These are phyloP conservation scores for Juglanconis juglandina DNA, from an alignment of 2,329 filamentous ascomycete species.

Conservation along the genomic window DNA sequence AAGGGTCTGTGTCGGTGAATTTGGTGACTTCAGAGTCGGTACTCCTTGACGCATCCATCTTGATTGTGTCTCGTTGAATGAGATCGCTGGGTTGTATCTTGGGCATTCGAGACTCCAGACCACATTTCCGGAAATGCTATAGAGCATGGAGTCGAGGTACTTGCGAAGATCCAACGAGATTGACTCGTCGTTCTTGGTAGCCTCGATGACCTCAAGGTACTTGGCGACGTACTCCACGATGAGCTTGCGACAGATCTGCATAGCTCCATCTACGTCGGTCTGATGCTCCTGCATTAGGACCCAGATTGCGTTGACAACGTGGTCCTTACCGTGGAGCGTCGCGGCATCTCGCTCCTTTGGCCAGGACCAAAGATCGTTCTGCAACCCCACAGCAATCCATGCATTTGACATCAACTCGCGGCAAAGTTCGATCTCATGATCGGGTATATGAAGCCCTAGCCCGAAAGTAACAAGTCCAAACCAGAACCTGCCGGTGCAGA, in stretches of 20 bases:
- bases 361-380: constrained; percentile 39
- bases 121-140: constrained; percentile 5
- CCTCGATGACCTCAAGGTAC: neutral
- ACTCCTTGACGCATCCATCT: too few species aligned
- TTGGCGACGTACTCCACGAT: constrained; percentile 8
- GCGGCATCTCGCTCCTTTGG: constrained; percentile 33
- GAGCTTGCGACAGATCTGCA: constrained; percentile 11
- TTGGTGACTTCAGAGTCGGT: too few species aligned
- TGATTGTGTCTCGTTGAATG: too few species aligned
- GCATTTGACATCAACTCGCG: constrained; percentile 27
- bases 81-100: constrained; percentile 3
- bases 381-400: constrained; percentile 29
- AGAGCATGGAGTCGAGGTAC: constrained; percentile 6
- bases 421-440: constrained; percentile 30
- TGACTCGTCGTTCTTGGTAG: neutral
- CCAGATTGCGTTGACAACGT: constrained; percentile 38
- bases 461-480: constrained; percentile 34
- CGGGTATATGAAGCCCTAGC: constrained; percentile 34
- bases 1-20: too few species aligned
- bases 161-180: constrained; percentile 2
- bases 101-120: constrained; percentile 14
- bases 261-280: constrained; percentile 22
- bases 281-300: constrained; percentile 35
- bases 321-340: constrained; percentile 18
- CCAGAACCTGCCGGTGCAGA: constrained; percentile 28